Conservation (phyloP, 208 protist species). For the Herpetomonas tarakana region DNA sequence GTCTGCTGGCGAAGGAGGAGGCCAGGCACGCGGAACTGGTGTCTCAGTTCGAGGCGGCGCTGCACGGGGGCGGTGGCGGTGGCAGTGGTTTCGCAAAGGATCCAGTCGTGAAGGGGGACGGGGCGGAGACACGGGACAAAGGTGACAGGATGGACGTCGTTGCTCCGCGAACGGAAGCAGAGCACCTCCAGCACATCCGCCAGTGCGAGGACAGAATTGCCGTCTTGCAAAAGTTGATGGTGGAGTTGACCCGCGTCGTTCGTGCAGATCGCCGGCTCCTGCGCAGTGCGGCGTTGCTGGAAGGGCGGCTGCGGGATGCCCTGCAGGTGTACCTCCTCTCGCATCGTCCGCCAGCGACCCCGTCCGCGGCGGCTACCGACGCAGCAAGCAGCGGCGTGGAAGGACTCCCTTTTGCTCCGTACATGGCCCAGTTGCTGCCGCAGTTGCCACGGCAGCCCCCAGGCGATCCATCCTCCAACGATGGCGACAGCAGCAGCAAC, state of each 20-base stretch:
- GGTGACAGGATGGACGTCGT: too few species aligned
- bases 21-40: neutral
- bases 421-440: too few species aligned
- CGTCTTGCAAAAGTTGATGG: neutral
- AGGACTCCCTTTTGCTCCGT: too few species aligned
- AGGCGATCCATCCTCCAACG: too few species aligned
- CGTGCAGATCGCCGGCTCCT: neutral
- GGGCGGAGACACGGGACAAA: too few species aligned
- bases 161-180: too few species aligned
- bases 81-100: too few species aligned
- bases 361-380: neutral
- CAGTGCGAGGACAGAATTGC: neutral
- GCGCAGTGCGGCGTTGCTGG: neutral
- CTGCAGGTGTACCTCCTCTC: conserved; percentile 3
- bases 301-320: neutral
- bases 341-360: neutral
- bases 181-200: too few species aligned
- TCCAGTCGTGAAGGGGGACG: too few species aligned
- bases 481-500: neutral
- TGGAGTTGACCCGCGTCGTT: neutral
- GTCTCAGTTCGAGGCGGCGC: too few species aligned
- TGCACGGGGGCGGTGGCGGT: too few species aligned
- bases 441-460: too few species aligned
- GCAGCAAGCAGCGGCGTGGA: neutral
- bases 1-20: neutral